phyloP scores from a whole-genome alignment of 768 basidiomycete genomes.

The Agaricus subrufescens region DNA sequence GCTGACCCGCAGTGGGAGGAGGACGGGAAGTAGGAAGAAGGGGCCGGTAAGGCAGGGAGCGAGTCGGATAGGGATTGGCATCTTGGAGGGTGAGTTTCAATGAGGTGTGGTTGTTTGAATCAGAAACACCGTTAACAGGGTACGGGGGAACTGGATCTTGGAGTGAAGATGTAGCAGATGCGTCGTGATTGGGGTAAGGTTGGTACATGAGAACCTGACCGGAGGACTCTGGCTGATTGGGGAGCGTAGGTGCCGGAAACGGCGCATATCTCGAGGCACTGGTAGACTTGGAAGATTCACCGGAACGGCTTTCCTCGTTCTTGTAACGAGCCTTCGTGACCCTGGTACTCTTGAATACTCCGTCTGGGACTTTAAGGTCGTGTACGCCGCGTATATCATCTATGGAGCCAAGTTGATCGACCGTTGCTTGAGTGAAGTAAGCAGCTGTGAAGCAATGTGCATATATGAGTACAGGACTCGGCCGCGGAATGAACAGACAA shows the following conservation, averaged over 20 bases:
- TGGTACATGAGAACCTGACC: conserved; percentile 36
- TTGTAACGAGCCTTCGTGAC: conserved; percentile 45
- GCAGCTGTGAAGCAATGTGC: conserved; percentile 47
- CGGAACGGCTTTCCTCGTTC: conserved; percentile 31
- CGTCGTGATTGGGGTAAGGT: conserved; percentile 27
- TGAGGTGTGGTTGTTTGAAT: not conserved
- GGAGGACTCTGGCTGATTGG: conserved; percentile 21
- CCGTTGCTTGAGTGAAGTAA: conserved; percentile 75
- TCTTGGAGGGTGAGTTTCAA: not conserved
- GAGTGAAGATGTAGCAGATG: conserved; percentile 15
- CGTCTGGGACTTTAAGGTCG: conserved; percentile 61
- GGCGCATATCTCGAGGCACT: conserved; percentile 32
- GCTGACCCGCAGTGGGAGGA: not conserved
- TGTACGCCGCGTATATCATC: conserved; percentile 59
- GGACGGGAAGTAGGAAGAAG: conserved; percentile 2
- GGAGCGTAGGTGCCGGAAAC: conserved; percentile 30
- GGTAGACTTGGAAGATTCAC: conserved; percentile 24
- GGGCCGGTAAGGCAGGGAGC: conserved; percentile 1
- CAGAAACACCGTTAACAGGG: not conserved
- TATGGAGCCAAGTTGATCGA: conserved; percentile 66
- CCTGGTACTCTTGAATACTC: conserved; percentile 65
- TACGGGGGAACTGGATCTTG: conserved; percentile 13
- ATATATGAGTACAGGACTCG: not conserved
- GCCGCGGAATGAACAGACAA: conserved; percentile 20
- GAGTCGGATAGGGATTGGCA: not conserved